Percentiles rank a stretch among this genome's conserved stretches.
phyloP scores from a whole-genome alignment of 768 basidiomycete species.

The Melanogaster broomeanus region DNA sequence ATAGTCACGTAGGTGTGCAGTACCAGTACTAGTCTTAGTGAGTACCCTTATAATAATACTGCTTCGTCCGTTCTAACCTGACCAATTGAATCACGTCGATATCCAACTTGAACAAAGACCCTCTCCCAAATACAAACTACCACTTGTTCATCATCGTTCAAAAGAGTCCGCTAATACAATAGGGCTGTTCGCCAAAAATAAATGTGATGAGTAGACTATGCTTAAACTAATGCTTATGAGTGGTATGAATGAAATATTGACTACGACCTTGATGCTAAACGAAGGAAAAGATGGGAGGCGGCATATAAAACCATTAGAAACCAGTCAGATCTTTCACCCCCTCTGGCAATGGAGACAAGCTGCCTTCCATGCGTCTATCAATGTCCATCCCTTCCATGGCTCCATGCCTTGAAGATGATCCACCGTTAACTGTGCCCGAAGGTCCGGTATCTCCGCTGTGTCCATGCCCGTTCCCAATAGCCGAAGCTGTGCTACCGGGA shows the following conservation, averaged over 20 bases:
- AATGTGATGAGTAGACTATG: slow-evolving; percentile 31
- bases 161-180: slow-evolving; percentile 14
- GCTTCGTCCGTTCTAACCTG: not conserved
- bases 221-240: slow-evolving; percentile 28
- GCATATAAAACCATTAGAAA: slow-evolving; percentile 12
- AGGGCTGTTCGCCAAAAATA: slow-evolving; percentile 20
- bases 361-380: slow-evolving; percentile 19
- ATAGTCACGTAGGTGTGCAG: no score
- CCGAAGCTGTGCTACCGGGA: slow-evolving; percentile 13
- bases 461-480: slow-evolving; percentile 23
- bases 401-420: slow-evolving; percentile 2
- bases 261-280: slow-evolving; percentile 10
- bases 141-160: not conserved
- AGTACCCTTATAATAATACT: not conserved
- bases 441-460: slow-evolving; percentile 5
- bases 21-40: no score
- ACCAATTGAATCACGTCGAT: no score
- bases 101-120: no score
- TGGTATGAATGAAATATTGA: slow-evolving; percentile 28
- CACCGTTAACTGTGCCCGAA: slow-evolving; percentile 9
- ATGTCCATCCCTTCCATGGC: slow-evolving; percentile 21
- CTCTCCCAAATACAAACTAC: not conserved
- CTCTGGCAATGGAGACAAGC: slow-evolving; percentile 17
- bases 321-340: slow-evolving; percentile 8
- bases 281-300: not conserved